These are phyloP conservation scores for Saccharomycopsis babjevae DNA, from an alignment of 805 yeast genomes.

Conservation along the genomic window DNA sequence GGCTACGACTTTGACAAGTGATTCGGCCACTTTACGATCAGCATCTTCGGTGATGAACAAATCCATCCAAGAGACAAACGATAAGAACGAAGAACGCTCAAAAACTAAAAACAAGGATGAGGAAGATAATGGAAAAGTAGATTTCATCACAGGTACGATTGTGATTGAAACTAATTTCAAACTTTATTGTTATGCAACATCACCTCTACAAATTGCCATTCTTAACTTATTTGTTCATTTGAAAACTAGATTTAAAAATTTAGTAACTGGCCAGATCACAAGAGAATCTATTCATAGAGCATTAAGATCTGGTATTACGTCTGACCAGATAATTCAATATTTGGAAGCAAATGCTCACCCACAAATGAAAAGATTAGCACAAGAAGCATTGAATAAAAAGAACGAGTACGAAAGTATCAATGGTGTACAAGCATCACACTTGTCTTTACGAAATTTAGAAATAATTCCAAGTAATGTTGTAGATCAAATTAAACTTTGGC, in stretches of 20 bases:
- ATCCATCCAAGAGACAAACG: conserved; percentile 36
- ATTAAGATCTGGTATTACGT: conserved; percentile 77
- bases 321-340: conserved; percentile 87
- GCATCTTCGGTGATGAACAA: conserved; percentile 71
- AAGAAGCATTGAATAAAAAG: conserved; percentile 56
- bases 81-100: conserved; percentile 4
- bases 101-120: conserved; percentile 3
- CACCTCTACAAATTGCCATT: conserved; percentile 91
- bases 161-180: conserved; percentile 92
- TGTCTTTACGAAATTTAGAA: conserved; percentile 15
- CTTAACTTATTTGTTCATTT: conserved; percentile 80
- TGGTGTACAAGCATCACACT: conserved; percentile 29
- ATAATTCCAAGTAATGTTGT: conserved; percentile 91
- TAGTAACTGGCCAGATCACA: conserved; percentile 89
- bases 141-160: conserved; percentile 47
- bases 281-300: conserved; percentile 87
- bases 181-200: conserved; percentile 83
- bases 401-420: conserved; percentile 50
- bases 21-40: conserved; percentile 56
- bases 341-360: conserved; percentile 89
- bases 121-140: conserved; percentile 18
- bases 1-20: conserved; percentile 85
- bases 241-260: conserved; percentile 74
- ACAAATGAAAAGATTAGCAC: conserved; percentile 71
- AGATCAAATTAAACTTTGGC: conserved; percentile 95